Conservation (phyloP, 345 rosid genomes). For the Lumnitzera racemosa region DNA sequence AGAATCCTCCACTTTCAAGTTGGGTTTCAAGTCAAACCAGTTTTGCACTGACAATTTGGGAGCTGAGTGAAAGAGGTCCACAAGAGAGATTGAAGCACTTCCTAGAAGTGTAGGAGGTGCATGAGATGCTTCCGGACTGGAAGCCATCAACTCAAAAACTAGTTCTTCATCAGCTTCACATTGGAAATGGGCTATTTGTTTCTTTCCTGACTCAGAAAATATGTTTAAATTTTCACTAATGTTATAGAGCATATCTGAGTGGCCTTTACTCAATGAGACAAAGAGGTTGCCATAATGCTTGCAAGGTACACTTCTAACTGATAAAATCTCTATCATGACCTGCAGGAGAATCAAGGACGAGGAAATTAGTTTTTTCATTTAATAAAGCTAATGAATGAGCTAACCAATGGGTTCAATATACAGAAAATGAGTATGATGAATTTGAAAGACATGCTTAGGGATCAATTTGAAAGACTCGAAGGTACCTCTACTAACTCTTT, state of each 20-base stretch:
- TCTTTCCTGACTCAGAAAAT: slow-evolving; percentile 10
- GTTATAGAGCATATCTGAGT: slow-evolving; percentile 49
- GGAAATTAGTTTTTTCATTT: not conserved
- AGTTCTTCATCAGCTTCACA: slow-evolving; percentile 25
- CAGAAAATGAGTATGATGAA: no score
- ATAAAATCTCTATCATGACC: slow-evolving; percentile 62
- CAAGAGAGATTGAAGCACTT: slow-evolving; percentile 15
- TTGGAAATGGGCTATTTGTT: slow-evolving; percentile 11
- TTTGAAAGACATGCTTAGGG: not conserved
- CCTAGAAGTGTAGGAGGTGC: slow-evolving; percentile 12
- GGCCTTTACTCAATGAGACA: slow-evolving; percentile 51
- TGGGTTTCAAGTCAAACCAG: slow-evolving; percentile 19
- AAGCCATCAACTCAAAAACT: slow-evolving; percentile 11
- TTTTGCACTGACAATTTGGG: slow-evolving; percentile 18
- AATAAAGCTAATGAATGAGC: not conserved
- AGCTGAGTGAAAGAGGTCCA: slow-evolving; percentile 12
- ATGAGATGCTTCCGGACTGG: not conserved
- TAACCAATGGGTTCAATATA: no score
- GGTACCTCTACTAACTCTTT: slow-evolving; percentile 58
- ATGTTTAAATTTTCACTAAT: slow-evolving; percentile 15
- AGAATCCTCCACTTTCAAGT: slow-evolving; percentile 3
- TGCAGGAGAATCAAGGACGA: slow-evolving; percentile 14
- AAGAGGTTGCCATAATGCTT: slow-evolving; percentile 46
- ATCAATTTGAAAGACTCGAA: slow-evolving; percentile 3
- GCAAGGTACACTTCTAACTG: slow-evolving; percentile 47